These are phyloP conservation scores for Polygonum maritimum DNA, from an alignment of 148 eudicot species.

Conservation along the genomic window DNA sequence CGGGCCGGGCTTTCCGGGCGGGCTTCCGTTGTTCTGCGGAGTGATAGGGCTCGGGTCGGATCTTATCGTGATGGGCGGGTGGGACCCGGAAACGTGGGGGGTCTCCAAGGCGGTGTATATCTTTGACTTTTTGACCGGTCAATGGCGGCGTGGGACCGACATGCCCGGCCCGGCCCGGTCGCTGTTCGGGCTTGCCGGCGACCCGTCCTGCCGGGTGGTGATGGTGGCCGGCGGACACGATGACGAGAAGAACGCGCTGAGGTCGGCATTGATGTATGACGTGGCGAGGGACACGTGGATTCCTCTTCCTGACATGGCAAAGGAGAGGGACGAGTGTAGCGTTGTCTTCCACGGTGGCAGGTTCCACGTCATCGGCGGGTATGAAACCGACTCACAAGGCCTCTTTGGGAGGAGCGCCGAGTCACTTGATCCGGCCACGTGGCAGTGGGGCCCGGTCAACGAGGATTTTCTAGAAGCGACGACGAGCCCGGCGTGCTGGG, in stretches of 20 bases:
- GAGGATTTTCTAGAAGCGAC: conserved; percentile 25
- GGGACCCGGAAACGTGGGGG: conserved; percentile 56
- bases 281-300: conserved; percentile 52
- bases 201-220: conserved; percentile 32
- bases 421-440: conserved; percentile 27
- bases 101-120: conserved; percentile 34
- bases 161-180: conserved; percentile 64
- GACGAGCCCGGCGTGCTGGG: conserved; percentile 24
- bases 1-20: conserved; percentile 32
- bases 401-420: conserved; percentile 42
- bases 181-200: conserved; percentile 61
- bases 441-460: conserved; percentile 49
- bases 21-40: conserved; percentile 67
- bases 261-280: conserved; percentile 49
- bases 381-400: conserved; percentile 55
- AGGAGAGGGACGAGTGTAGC: conserved; percentile 60
- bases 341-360: conserved; percentile 42
- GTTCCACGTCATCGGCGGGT: conserved; percentile 82
- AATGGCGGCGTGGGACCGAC: conserved; percentile 58
- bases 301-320: conserved; percentile 52
- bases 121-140: conserved; percentile 39
- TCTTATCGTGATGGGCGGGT: conserved; percentile 75
- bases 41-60: conserved; percentile 46
- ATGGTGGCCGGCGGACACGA: conserved; percentile 82
- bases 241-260: conserved; percentile 54